These are phyloP conservation scores for Neurospora terricola DNA, from an alignment of 495 filamentous ascomycete genomes.

Conservation along the genomic window DNA sequence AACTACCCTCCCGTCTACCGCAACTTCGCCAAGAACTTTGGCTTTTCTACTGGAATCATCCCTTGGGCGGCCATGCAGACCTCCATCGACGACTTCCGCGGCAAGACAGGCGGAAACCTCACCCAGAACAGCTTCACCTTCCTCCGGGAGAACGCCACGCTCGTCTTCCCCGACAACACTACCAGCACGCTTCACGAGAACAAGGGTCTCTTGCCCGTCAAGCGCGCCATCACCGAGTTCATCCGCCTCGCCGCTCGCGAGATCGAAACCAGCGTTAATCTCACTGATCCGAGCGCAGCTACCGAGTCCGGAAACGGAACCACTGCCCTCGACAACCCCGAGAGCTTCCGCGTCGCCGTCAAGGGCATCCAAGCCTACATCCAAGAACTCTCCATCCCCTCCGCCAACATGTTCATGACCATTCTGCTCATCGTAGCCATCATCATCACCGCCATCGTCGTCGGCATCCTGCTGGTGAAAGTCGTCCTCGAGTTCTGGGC, in stretches of 20 bases:
- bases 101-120: constrained; percentile 74
- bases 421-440: constrained; percentile 82
- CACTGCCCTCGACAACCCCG: constrained; percentile 15
- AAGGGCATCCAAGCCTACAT: constrained; percentile 65
- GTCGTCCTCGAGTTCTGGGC: constrained; percentile 89
- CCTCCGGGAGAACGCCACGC: constrained; percentile 55
- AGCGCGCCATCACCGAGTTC: constrained; percentile 45
- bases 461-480: constrained; percentile 83
- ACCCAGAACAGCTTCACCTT: constrained; percentile 67
- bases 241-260: constrained; percentile 39
- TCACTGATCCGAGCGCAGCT: constrained; percentile 15
- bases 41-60: constrained; percentile 78
- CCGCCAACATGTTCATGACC: constrained; percentile 94
- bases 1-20: constrained; percentile 77
- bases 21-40: constrained; percentile 87
- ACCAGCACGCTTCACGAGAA: constrained; percentile 23
- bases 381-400: constrained; percentile 71
- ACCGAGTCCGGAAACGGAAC: constrained; percentile 9
- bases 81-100: constrained; percentile 78
- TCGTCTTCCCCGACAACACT: constrained; percentile 50
- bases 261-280: constrained; percentile 41
- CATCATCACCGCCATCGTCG: constrained; percentile 71
- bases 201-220: constrained; percentile 27
- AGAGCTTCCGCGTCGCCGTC: constrained; percentile 36
- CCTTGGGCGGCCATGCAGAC: constrained; percentile 71